Conservation (phyloP, 2,329 filamentous ascomycete species). For the Neonectria coccinea region DNA sequence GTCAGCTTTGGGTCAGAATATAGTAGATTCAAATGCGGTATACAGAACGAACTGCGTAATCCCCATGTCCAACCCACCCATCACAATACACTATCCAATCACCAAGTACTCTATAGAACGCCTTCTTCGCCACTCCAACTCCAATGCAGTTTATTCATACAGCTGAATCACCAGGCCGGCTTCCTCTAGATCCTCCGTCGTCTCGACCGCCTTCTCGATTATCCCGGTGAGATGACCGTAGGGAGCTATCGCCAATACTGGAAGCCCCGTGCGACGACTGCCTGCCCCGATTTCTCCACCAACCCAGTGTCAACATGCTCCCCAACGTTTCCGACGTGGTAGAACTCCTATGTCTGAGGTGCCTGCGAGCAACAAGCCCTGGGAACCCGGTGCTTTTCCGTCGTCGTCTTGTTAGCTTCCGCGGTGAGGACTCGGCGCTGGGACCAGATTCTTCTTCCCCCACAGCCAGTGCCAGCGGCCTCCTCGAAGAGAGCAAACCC, state of each 20-base stretch:
- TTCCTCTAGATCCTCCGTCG: slow-evolving; percentile 23
- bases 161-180: slow-evolving; percentile 45
- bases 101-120: slow-evolving; percentile 32
- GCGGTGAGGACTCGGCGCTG: slow-evolving; percentile 48
- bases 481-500: slow-evolving; percentile 53
- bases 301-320: slow-evolving; percentile 66
- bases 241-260: slow-evolving; percentile 32
- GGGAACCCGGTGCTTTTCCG: slow-evolving; percentile 72
- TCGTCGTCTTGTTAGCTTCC: slow-evolving; percentile 56
- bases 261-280: slow-evolving; percentile 40
- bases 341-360: slow-evolving; percentile 53
- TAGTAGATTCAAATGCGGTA: slow-evolving; percentile 18
- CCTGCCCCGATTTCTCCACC: slow-evolving; percentile 58
- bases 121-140: slow-evolving; percentile 33
- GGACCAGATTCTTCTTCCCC: slow-evolving; percentile 44
- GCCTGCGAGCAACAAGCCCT: slow-evolving; percentile 67
- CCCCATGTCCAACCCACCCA: slow-evolving; percentile 13
- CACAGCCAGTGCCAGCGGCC: slow-evolving; percentile 47
- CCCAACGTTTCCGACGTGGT: slow-evolving; percentile 63
- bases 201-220: slow-evolving; percentile 27
- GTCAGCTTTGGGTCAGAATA: background rate
- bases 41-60: slow-evolving; percentile 19
- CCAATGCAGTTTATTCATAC: slow-evolving; percentile 47
- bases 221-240: slow-evolving; percentile 37
- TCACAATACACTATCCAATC: slow-evolving; percentile 29